Evolutionary conservation across 441 rosid species (phyloP).

Genomic region (Jatropha podagrica): DNA sequence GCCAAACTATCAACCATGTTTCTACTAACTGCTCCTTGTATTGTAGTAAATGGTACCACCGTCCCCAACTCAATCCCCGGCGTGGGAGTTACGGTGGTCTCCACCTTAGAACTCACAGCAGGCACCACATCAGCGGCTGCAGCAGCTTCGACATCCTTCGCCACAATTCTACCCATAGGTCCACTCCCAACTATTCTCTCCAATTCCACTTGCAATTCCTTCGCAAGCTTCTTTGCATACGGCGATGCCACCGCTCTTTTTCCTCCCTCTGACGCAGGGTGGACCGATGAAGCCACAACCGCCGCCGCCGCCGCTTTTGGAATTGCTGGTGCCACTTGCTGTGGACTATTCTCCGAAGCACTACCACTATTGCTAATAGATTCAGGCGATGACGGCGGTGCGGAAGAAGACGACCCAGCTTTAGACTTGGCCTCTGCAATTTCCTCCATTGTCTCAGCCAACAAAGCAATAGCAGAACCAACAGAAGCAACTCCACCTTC

Average conservation of each 20-base stretch:
- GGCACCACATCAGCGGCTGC: slow-evolving; percentile 20
- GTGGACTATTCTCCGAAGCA: slow-evolving; percentile 12
- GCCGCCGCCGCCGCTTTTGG: slow-evolving; percentile 39
- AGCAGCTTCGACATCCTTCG: slow-evolving; percentile 78
- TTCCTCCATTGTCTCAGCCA: slow-evolving; percentile 74
- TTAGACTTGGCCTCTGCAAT: slow-evolving; percentile 67
- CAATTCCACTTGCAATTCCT: slow-evolving; percentile 77
- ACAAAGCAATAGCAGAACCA: slow-evolving; percentile 85
- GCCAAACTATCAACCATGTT: slow-evolving; percentile 80
- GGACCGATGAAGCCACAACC: slow-evolving; percentile 49
- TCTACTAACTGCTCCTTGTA: slow-evolving; percentile 77
- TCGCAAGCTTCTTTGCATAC: slow-evolving; percentile 82
- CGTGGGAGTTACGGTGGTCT: slow-evolving; percentile 11
- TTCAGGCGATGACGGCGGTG: no score
- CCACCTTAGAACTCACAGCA: slow-evolving; percentile 23
- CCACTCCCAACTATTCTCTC: slow-evolving; percentile 69
- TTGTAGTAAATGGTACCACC: slow-evolving; percentile 72
- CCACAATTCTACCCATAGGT: slow-evolving; percentile 91
- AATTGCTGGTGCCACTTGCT: slow-evolving; percentile 24
- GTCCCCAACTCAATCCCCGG: slow-evolving; percentile 49
- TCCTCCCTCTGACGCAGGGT: slow-evolving; percentile 84
- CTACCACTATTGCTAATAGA: not conserved
- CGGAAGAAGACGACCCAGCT: slow-evolving; percentile 36
- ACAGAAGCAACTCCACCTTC: slow-evolving; percentile 90
- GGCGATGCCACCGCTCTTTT: slow-evolving; percentile 93